Conservation (phyloP, 495 filamentous ascomycete species). For the Pyronema domesticum region DNA sequence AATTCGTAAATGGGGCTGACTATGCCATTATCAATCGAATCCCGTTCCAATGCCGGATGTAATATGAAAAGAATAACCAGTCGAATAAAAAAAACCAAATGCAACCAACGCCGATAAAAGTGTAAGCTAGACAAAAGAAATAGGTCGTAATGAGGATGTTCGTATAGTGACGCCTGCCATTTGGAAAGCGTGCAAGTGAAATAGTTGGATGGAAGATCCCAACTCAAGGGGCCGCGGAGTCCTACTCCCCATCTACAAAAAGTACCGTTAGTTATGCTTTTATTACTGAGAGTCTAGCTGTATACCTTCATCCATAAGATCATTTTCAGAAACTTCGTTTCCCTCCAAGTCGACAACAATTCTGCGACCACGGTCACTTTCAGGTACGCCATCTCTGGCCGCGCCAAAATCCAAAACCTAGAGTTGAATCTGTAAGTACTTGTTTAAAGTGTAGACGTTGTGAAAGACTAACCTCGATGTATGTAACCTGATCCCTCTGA, state of each 20-base stretch:
- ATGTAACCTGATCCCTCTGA: constrained; percentile 77
- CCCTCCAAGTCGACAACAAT: constrained; percentile 55
- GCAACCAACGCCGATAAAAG: constrained; percentile 5
- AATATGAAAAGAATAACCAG: not conserved
- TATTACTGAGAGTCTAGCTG: not conserved
- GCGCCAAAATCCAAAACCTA: constrained; percentile 88
- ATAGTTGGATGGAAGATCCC: too few species aligned
- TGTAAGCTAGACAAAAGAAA: constrained; percentile 4
- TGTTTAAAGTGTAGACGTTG: not conserved
- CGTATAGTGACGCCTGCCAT: constrained; percentile 4
- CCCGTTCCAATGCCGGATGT: not conserved
- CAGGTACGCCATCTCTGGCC: constrained; percentile 57
- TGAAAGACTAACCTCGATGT: constrained; percentile 64
- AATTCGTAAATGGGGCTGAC: not conserved
- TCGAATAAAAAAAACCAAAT: constrained; percentile 4
- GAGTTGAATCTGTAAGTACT: not conserved
- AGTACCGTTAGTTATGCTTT: not conserved
- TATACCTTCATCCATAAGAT: constrained; percentile 23
- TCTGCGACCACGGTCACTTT: constrained; percentile 57
- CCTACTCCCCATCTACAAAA: not conserved
- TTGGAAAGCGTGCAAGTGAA: constrained; percentile 11
- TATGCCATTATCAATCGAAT: not conserved
- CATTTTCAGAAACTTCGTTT: constrained; percentile 27
- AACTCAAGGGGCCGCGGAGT: too few species aligned
- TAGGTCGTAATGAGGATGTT: constrained; percentile 11